These are phyloP conservation scores for Leccinum fuscescens DNA, from an alignment of 1,284 basidiomycete species.

Conservation along the genomic window DNA sequence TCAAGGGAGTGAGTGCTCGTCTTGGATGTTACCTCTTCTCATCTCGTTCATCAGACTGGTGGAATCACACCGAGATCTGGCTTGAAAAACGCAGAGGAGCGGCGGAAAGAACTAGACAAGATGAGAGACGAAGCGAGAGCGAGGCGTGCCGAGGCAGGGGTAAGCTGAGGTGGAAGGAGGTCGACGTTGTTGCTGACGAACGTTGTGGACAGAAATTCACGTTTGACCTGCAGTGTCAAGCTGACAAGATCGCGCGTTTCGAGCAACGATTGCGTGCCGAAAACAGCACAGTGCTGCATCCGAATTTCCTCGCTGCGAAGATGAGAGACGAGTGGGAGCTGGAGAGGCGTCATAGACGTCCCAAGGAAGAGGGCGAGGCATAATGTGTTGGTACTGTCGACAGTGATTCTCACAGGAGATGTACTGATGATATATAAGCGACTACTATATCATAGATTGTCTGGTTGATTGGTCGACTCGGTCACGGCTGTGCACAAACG, in stretches of 20 bases:
- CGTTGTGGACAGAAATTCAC: slow-evolving; percentile 44
- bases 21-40: slow-evolving; percentile 4
- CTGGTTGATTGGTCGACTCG: not conserved
- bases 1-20: slow-evolving; percentile 53
- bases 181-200: slow-evolving; percentile 8
- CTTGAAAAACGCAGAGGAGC: slow-evolving; percentile 66
- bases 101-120: slow-evolving; percentile 63
- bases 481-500: slow-evolving; percentile 30
- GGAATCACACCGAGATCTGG: slow-evolving; percentile 57
- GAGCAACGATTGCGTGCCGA: slow-evolving; percentile 53
- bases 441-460: not conserved
- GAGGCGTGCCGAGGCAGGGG: slow-evolving; percentile 55
- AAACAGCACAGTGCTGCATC: slow-evolving; percentile 56
- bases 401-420: not conserved
- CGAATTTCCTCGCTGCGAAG: slow-evolving; percentile 64
- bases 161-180: slow-evolving; percentile 32
- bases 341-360: slow-evolving; percentile 29
- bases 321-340: slow-evolving; percentile 50
- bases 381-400: slow-evolving; percentile 18
- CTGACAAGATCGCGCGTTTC: slow-evolving; percentile 65
- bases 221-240: slow-evolving; percentile 69
- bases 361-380: slow-evolving; percentile 34
- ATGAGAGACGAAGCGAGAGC: slow-evolving; percentile 70
- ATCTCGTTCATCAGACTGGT: slow-evolving; percentile 36
- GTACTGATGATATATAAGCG: slow-evolving; percentile 21